Base-by-base conservation (phyloP, 2,329 filamentous ascomycete species). In the Emericellopsis atlantica region DNA sequence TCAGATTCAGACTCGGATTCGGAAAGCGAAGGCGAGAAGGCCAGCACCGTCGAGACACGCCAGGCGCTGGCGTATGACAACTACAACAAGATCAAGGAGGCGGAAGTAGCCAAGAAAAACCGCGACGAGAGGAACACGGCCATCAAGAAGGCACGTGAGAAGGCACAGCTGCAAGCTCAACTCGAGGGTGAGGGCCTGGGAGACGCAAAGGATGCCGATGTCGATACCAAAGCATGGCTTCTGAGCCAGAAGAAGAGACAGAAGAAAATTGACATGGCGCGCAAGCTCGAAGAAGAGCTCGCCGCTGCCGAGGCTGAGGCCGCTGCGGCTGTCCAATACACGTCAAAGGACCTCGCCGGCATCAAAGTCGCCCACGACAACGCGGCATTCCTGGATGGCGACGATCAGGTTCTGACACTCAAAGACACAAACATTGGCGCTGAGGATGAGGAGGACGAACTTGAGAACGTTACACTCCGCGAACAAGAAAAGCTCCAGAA, bases 331-430 rank as follows among this genome's bases (percentile, higher is more conserved):
- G 57, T 69, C 16, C 60, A 90, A 52, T 94, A 95, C 58, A 89
- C 85, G 1, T 77, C 86, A 4, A 82, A 83, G 45, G 89, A 96
- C 55, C 69, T 96, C 38, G 83, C 87, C 1, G 92, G 90, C 32
- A 80, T 98, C 51, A 92, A 86, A 57, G 90, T 98, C 40, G 89
- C 81, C 5, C 92, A 98, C 57, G 87, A 95, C 56, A 62, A 89
- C 44, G 76, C 76, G 5, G 76, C 84, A 18, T 90, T 98, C 46
- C 79, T 85, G 21, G 86, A 87, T 40, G 82, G 76, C 15, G 80
- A 85, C 44, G 89, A 95, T 44, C 88, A 96, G 55, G 79, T 98
- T 26, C 68, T 98, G 40, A 95, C 90, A 0, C 72, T 98, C n/a
- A 95, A 95, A 55, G 92, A 98, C 61, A 76, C 84, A 1, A 86